phyloP scores from a whole-genome alignment of 768 basidiomycete species.

The Macrocybe gigantea region DNA sequence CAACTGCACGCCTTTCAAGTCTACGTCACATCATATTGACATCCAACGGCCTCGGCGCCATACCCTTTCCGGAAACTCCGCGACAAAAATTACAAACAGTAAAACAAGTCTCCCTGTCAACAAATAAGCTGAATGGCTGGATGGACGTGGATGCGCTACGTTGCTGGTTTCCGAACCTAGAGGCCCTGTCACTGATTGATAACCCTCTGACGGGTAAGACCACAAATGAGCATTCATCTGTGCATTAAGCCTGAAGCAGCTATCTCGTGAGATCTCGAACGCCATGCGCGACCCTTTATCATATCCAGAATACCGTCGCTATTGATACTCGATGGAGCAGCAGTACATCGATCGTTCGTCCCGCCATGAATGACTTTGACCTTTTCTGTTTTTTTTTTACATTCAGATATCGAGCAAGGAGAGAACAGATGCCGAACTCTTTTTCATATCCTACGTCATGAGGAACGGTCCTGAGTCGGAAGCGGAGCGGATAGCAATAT shows the following conservation, averaged over 20 bases:
- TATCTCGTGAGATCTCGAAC: constrained; percentile 26
- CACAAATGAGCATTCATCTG: background rate
- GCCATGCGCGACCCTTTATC: constrained; percentile 49
- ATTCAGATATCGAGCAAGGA: constrained; percentile 63
- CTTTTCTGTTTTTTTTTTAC: background rate
- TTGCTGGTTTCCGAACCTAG: constrained; percentile 63
- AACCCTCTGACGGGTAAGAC: constrained; percentile 52
- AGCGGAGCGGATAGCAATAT: constrained; percentile 36
- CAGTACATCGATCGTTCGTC: constrained; percentile 25
- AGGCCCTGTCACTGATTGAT: constrained; percentile 51
- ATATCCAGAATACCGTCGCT: constrained; percentile 69
- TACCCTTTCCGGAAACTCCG: constrained; percentile 33
- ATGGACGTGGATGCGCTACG: constrained; percentile 56
- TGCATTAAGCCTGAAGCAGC: constrained; percentile 3
- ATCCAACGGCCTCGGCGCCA: constrained; percentile 49
- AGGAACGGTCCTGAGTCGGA: constrained; percentile 37
- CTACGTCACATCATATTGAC: constrained; percentile 62
- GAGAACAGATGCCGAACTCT: constrained; percentile 75
- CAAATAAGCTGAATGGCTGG: constrained; percentile 58
- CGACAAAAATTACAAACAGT: constrained; percentile 28
- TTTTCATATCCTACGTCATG: constrained; percentile 68
- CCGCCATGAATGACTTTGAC: too few relatives aligned
- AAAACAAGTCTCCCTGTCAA: constrained; percentile 57
- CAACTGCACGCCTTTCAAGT: constrained; percentile 29
- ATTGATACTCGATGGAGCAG: constrained; percentile 53